These are phyloP conservation scores for Echeveria elegans DNA, from an alignment of 164 flowering plant species.

Conservation along the genomic window DNA sequence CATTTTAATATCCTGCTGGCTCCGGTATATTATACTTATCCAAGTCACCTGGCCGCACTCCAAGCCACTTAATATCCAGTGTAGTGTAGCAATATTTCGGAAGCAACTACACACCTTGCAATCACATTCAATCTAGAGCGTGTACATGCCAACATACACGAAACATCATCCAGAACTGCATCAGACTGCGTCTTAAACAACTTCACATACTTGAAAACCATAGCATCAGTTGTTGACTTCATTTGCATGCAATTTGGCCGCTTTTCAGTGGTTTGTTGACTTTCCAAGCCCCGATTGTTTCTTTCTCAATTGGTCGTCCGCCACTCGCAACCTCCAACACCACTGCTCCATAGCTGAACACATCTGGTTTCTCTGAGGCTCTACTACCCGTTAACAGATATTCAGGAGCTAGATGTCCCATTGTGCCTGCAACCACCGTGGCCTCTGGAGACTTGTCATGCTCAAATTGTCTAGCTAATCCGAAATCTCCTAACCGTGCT, in stretches of 20 bases:
- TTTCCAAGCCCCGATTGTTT: constrained; percentile 16
- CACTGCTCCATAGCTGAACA: constrained; percentile 83
- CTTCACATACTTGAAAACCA: too few relatives aligned
- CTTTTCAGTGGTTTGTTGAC: too few relatives aligned
- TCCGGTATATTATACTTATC: constrained; percentile 93
- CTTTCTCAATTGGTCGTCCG: constrained; percentile 66
- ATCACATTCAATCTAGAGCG: constrained; percentile 85
- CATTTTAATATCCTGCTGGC: constrained; percentile 98
- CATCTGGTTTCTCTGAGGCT: constrained; percentile 89
- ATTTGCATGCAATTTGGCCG: too few relatives aligned
- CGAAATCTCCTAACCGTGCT: constrained; percentile 77
- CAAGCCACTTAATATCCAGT: constrained; percentile 95
- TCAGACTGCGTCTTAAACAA: constrained; percentile 85
- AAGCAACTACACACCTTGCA: constrained; percentile 97
- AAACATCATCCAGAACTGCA: constrained; percentile 77
- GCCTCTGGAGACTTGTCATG: constrained; percentile 79
- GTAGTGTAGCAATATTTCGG: constrained; percentile 95
- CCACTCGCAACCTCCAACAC: constrained; percentile 79
- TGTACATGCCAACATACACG: constrained; percentile 88
- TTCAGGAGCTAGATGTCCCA: constrained; percentile 92
- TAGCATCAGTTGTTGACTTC: too few relatives aligned
- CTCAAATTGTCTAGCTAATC: constrained; percentile 63
- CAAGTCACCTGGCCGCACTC: constrained; percentile 89
- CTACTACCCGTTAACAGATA: constrained; percentile 60
- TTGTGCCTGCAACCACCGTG: constrained; percentile 76